These are phyloP conservation scores for Russula sp. DNA, from an alignment of 768 basidiomycete genomes.

Conservation along the genomic window DNA sequence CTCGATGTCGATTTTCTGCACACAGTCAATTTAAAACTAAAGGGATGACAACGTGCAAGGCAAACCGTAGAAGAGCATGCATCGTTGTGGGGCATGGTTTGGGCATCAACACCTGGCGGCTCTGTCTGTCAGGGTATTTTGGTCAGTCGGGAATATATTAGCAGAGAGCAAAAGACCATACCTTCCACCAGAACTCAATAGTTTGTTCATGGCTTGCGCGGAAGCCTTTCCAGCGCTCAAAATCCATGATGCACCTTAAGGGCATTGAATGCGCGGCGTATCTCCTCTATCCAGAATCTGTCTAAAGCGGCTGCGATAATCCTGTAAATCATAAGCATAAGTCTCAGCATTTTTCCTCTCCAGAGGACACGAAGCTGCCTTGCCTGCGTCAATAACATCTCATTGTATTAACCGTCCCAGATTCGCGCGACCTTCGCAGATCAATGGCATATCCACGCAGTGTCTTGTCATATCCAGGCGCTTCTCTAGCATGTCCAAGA, in stretches of 20 bases:
- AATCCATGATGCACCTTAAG: neutral
- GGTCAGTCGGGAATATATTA: neutral
- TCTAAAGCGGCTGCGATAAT: neutral
- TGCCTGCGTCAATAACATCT: neutral
- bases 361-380: neutral
- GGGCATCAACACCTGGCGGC: neutral
- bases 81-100: neutral
- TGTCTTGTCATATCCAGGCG: neutral
- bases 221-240: neutral
- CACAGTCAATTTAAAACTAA: neutral
- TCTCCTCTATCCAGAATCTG: neutral
- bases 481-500: neutral
- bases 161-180: neutral
- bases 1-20: neutral
- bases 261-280: neutral
- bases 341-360: neutral
- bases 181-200: neutral
- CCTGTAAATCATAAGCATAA: neutral
- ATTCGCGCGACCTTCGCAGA: neutral
- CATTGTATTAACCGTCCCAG: neutral
- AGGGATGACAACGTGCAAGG: neutral
- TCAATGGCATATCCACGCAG: neutral
- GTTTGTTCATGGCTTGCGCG: neutral
- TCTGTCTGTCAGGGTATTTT: neutral
- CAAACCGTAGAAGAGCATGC: neutral